Evolutionary conservation across 2,329 filamentous ascomycete species (phyloP).

Genomic region (Rutstroemia sydowiana): DNA sequence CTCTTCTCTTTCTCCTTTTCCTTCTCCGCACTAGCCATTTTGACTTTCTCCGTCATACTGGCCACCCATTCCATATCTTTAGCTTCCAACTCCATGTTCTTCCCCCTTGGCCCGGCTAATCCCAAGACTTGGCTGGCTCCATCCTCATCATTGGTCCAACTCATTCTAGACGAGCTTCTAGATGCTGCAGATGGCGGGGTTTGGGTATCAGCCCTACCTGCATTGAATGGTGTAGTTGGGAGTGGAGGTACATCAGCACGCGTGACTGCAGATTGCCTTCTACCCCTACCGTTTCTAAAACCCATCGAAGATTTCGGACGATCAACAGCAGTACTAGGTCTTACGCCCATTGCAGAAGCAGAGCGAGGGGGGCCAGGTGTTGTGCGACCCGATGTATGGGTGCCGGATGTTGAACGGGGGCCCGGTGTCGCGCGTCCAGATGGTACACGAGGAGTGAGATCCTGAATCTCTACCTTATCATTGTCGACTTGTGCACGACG

Average conservation of each 20-base stretch:
- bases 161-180: constrained; percentile 36
- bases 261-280: constrained; percentile 20
- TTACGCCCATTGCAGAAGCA: constrained; percentile 16
- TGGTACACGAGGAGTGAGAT: constrained; percentile 36
- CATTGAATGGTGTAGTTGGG: constrained; percentile 16
- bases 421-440: constrained; percentile 13
- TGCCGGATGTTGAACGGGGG: too few relatives aligned
- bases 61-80: constrained; percentile 76
- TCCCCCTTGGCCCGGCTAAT: constrained; percentile 62
- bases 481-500: constrained; percentile 50
- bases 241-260: constrained; percentile 4
- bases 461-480: constrained; percentile 52
- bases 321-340: constrained; percentile 22
- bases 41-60: constrained; percentile 73
- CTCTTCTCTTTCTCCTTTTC: constrained; percentile 29
- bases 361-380: constrained; percentile 32
- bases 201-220: neutral
- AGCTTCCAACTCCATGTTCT: constrained; percentile 58
- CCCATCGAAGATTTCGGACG: constrained; percentile 24
- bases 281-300: constrained; percentile 23
- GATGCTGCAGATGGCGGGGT: constrained; percentile 13
- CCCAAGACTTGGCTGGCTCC: constrained; percentile 42
- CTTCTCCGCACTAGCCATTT: constrained; percentile 58
- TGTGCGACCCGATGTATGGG: constrained; percentile 33
- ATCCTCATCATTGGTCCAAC: constrained; percentile 51